These are phyloP conservation scores for Coniochaeta prunicola DNA, from an alignment of 2,329 filamentous ascomycete genomes.

Conservation along the genomic window DNA sequence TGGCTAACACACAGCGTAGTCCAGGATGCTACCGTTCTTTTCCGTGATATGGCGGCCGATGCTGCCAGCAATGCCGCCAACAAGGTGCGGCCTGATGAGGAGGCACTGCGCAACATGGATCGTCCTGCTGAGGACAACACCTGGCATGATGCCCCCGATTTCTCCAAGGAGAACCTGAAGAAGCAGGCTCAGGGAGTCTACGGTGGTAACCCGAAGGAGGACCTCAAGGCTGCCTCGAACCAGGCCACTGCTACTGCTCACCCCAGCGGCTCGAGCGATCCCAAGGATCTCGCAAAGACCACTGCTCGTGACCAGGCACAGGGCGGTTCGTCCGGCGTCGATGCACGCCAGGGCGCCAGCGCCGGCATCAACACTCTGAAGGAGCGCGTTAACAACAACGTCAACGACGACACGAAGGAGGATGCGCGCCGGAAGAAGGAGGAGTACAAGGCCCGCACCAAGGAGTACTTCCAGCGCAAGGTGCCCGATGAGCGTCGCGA, in stretches of 20 bases:
- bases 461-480: constrained; percentile 76
- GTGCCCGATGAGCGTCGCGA: constrained; percentile 89
- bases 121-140: constrained; percentile 81
- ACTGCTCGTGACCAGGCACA: constrained; percentile 39
- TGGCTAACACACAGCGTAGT: constrained; percentile 33
- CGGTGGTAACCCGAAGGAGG: constrained; percentile 45
- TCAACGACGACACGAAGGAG: constrained; percentile 58
- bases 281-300: constrained; percentile 40
- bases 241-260: constrained; percentile 52
- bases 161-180: constrained; percentile 64
- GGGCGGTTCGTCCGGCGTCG: constrained; percentile 35
- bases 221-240: constrained; percentile 52
- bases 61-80: constrained; percentile 72
- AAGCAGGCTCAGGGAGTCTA: constrained; percentile 59
- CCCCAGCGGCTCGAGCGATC: constrained; percentile 45
- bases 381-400: constrained; percentile 52
- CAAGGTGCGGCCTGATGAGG: constrained; percentile 69
- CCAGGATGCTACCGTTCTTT: constrained; percentile 69
- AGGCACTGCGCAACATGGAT: constrained; percentile 71
- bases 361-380: constrained; percentile 38
- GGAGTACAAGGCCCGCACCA: constrained; percentile 36
- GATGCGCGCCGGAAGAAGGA: constrained; percentile 29
- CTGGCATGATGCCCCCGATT: constrained; percentile 81
- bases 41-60: constrained; percentile 89
- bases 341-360: constrained; percentile 40